Evolutionary conservation across 495 filamentous ascomycete genomes (phyloP), one percentile per base, ranked within the genome.

Genomic region (Talaromyces nanjingensis): DNA sequence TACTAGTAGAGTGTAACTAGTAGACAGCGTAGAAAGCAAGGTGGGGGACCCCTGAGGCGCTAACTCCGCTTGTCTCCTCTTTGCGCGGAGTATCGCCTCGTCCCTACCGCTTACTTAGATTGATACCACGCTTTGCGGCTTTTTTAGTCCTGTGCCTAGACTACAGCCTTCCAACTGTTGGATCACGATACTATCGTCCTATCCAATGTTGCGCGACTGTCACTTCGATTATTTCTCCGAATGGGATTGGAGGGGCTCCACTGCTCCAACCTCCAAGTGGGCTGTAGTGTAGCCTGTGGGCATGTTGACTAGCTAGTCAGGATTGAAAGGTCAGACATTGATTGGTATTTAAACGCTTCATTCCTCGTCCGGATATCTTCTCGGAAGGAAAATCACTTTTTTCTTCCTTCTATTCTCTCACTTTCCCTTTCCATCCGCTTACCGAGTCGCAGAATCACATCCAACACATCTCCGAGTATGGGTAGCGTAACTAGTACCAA

Each of bases 11-110:
- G n/a, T n/a, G n/a, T n/a, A n/a, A n/a, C n/a, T n/a, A n/a, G 6
- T 31, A 31, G 29, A 31, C 52, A 27, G 27, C 4, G 7, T 24
- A 25, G 7, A n/a, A 12, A 24, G 22, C 4, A 56, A 27, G 53
- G 22, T 25, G 53, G 27, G 53, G 27, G 53, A 56, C 53, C 53
- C 53, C 53, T 29, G 53, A 29, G 53, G 53, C 53, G 53, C 53
- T 29, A 56, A 56, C 53, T 56, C 53, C 53, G 53, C 53, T 56
- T 56, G 53, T 56, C 53, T 56, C 53, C 53, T 56, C 53, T 56
- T 56, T 56, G 53, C 53, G 53, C 53, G 53, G 53, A 56, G 53
- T 56, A 56, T 56, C 53, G 53, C 53, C 37, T 42, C 3, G 29
- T 31, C 29, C 29, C 29, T 31, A 31, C 29, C 29, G 14, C 37